A percentile compares a stretch with the other conserved stretches of the same genome.
Evolutionary conservation across 1,139 yeast species (phyloP).

Genomic region (Pneumocystis canis): DNA sequence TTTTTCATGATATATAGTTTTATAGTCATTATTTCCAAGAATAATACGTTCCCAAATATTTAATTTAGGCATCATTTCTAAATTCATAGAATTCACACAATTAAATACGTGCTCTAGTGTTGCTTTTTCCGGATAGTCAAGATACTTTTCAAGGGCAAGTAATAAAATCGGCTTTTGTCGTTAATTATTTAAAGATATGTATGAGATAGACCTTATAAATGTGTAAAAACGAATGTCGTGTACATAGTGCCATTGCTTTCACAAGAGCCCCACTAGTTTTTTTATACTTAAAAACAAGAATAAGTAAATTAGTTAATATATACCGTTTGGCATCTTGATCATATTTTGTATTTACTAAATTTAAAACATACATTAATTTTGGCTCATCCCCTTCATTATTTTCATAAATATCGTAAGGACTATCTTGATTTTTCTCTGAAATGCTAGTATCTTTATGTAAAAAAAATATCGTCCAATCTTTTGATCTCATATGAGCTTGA

Average conservation of each 20-base stretch:
- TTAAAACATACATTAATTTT: slow-evolving; percentile 40
- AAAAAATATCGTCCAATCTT: slow-evolving; percentile 47
- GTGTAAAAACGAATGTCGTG: slow-evolving; percentile 38
- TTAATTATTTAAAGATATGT: neutral
- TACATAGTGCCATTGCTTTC: slow-evolving; percentile 41
- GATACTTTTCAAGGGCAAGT: slow-evolving; percentile 37
- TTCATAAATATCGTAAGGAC: slow-evolving; percentile 18
- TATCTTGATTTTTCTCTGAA: slow-evolving; percentile 1
- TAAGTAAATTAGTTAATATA: neutral
- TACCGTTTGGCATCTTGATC: slow-evolving; percentile 28
- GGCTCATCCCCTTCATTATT: slow-evolving; percentile 19
- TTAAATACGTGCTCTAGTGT: slow-evolving; percentile 27
- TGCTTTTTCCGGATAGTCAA: slow-evolving; percentile 20
- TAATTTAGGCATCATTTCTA: slow-evolving; percentile 22
- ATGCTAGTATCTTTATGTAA: slow-evolving; percentile 25
- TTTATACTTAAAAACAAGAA: neutral
- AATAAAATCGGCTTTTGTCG: slow-evolving; percentile 34
- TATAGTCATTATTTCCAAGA: slow-evolving; percentile 21
- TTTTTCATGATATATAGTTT: slow-evolving; percentile 22
- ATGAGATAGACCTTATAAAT: slow-evolving; percentile 28
- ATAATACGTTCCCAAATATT: slow-evolving; percentile 22
- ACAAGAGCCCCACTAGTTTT: slow-evolving; percentile 38
- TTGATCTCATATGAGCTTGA: slow-evolving; percentile 44
- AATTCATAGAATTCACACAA: slow-evolving; percentile 27
- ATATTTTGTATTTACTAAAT: slow-evolving; percentile 42